phyloP scores from a whole-genome alignment of 176 grass and related monocot genomes.

The Tillandsia leiboldiana region DNA sequence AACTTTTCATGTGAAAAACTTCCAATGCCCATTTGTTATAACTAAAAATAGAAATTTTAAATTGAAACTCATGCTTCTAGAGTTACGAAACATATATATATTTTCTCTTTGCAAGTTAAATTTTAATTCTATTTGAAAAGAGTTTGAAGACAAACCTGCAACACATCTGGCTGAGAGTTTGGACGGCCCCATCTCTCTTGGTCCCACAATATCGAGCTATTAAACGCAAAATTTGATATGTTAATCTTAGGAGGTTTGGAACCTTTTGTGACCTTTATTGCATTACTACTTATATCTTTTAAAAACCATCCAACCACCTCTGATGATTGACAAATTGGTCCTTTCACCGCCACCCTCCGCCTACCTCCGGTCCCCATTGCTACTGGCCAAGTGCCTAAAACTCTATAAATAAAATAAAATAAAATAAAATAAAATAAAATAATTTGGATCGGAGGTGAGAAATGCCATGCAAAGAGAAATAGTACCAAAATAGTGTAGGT shows the following conservation, averaged over 20 bases:
- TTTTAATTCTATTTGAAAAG: not conserved
- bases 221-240: slow-evolving; percentile 41
- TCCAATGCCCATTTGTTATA: no score
- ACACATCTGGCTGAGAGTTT: slow-evolving; percentile 22
- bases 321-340: slow-evolving; percentile 42
- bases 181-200: slow-evolving; percentile 24
- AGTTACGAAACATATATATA: not conserved
- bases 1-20: no score
- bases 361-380: slow-evolving; percentile 21
- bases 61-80: not conserved
- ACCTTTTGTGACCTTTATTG: not conserved
- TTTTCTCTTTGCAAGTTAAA: not conserved
- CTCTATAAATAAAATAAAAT: slow-evolving; percentile 25
- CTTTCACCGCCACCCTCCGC: slow-evolving; percentile 28
- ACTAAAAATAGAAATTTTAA: no score
- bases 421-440: not conserved
- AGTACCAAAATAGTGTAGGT: not conserved
- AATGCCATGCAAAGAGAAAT: not conserved
- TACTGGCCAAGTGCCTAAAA: slow-evolving; percentile 48
- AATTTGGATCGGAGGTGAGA: not conserved
- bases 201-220: slow-evolving; percentile 67
- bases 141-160: slow-evolving; percentile 26
- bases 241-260: slow-evolving; percentile 26
- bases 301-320: slow-evolving; percentile 39
- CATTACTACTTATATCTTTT: slow-evolving; percentile 18